Base-by-base conservation (phyloP, 169 alveolate genomes). In the Eimeria acervulina region DNA sequence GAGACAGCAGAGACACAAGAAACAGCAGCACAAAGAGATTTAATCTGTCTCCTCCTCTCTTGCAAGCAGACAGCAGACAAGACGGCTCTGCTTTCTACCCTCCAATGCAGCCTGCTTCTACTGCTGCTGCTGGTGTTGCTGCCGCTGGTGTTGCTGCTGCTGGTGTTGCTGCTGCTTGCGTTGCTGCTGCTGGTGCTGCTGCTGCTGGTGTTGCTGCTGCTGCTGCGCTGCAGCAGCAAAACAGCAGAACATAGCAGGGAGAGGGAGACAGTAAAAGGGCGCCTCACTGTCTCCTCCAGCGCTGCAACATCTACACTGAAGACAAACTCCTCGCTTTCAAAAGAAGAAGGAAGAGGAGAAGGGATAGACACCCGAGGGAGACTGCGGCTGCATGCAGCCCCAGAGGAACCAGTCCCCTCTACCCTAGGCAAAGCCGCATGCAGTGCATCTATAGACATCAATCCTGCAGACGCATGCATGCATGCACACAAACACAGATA, bases 401-500 rank as follows among this genome's bases (percentile, higher is more conserved):
- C 66, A 36, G 89, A 33, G 66, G 74, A 52, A 31, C 59, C 23
- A 17, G 55, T 15, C 76, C 87, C 61, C 10, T 44, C 59, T 2
- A 61, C 81, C 26, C n/a, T 36, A 1, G 81, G 81, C 51, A 85
- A 80, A 28, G 81, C 59, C 21, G 59, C 72, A 26, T 51, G 87
- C 78, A 94, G 94, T 55, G 80, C 74, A 6, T 81, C 94, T 61
- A 94, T 15, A 5, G 96, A 81, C 87, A 90, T 61, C 19, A 94
- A 42, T 8, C 94, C 96, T 94, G 81, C 5, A 61, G 19, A 42
- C 21, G 21, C n/a, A n/a, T n/a, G n/a, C n/a, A n/a, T n/a, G n/a
- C n/a, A n/a, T n/a, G n/a, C n/a, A n/a, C n/a, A n/a, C n/a, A n/a
- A n/a, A n/a, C n/a, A n/a, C n/a, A n/a, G n/a, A 84, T 10, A 33